Evolutionary conservation across 1,284 basidiomycete species (phyloP).

Genomic region (Ganoderma lingzhi): DNA sequence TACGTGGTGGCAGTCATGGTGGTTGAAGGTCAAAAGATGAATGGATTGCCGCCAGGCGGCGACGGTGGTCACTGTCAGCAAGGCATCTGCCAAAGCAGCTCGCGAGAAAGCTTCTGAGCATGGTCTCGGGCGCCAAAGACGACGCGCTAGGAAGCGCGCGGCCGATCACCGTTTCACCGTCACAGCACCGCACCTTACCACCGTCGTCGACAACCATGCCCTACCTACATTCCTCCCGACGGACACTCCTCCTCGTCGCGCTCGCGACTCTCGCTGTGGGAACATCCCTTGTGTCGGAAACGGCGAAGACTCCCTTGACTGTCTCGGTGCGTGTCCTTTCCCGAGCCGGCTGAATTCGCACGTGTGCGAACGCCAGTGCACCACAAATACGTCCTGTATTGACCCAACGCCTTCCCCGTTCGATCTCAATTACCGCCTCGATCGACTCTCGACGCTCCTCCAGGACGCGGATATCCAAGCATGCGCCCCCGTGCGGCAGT

Average conservation of each 20-base stretch:
- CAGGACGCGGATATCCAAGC: constrained; percentile 48
- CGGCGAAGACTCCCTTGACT: constrained; percentile 29
- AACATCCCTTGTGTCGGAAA: constrained; percentile 30
- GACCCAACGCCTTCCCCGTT: constrained; percentile 3
- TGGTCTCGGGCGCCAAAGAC: constrained; percentile 13
- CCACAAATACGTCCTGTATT: constrained; percentile 12
- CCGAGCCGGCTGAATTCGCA: constrained; percentile 32
- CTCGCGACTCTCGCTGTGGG: constrained; percentile 35
- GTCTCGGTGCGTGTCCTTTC: constrained; percentile 36
- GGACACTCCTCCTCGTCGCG: constrained; percentile 38
- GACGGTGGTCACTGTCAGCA: background rate
- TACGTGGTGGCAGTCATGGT: constrained; percentile 37
- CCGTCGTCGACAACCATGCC: constrained; percentile 29
- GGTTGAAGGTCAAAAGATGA: constrained; percentile 7
- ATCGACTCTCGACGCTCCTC: background rate
- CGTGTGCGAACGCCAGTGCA: constrained; percentile 30
- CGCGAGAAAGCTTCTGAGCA: constrained; percentile 3
- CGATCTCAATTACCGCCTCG: background rate
- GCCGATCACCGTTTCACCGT: constrained; percentile 12
- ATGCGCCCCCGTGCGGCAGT: constrained; percentile 59
- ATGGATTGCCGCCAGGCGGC: constrained; percentile 1
- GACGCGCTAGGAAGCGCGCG: constrained; percentile 4
- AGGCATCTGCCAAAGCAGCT: background rate
- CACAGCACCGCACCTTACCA: constrained; percentile 9
- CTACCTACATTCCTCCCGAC: constrained; percentile 29